A percentile compares a stretch with the other conserved stretches of the same genome.
These are phyloP conservation scores for Psilocybe azurescens DNA, from an alignment of 768 basidiomycete species.

Conservation along the genomic window DNA sequence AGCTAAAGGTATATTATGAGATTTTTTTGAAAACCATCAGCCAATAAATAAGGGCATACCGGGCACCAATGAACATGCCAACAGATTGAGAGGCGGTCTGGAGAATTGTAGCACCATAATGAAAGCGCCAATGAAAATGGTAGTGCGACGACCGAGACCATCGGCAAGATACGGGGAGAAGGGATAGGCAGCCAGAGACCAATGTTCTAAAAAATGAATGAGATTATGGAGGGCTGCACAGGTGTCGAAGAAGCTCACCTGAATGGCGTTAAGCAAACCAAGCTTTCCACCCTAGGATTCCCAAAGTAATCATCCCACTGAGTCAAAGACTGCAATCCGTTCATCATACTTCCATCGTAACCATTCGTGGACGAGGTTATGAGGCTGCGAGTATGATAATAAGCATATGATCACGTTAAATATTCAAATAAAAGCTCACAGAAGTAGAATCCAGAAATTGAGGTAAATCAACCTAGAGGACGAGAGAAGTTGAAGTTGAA, in stretches of 20 bases:
- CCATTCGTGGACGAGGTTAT: slow-evolving; percentile 81
- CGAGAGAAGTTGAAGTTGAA: not conserved
- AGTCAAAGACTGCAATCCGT: slow-evolving; percentile 70
- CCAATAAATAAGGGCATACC: slow-evolving; percentile 40
- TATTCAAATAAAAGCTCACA: slow-evolving; percentile 42
- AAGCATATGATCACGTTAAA: not conserved
- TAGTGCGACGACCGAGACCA: slow-evolving; percentile 66
- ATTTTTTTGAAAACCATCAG: not conserved
- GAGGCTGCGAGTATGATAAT: slow-evolving; percentile 43
- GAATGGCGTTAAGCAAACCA: slow-evolving; percentile 77
- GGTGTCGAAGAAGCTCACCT: slow-evolving; percentile 45
- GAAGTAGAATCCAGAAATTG: slow-evolving; percentile 72
- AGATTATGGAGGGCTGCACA: not conserved
- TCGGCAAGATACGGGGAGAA: slow-evolving; percentile 78
- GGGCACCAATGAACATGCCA: slow-evolving; percentile 82
- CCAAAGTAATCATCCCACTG: slow-evolving; percentile 70
- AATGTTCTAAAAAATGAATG: slow-evolving; percentile 55
- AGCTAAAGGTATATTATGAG: slow-evolving; percentile 36
- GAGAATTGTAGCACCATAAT: slow-evolving; percentile 72
- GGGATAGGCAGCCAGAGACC: slow-evolving; percentile 71
- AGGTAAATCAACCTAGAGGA: slow-evolving; percentile 50
- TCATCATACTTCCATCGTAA: slow-evolving; percentile 83
- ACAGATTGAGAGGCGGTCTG: slow-evolving; percentile 77
- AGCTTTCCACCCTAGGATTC: slow-evolving; percentile 62
- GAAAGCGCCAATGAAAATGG: slow-evolving; percentile 71